These are phyloP conservation scores for Hyparrhenia diplandra DNA, from an alignment of 176 grass and related monocot species.

Conservation along the genomic window DNA sequence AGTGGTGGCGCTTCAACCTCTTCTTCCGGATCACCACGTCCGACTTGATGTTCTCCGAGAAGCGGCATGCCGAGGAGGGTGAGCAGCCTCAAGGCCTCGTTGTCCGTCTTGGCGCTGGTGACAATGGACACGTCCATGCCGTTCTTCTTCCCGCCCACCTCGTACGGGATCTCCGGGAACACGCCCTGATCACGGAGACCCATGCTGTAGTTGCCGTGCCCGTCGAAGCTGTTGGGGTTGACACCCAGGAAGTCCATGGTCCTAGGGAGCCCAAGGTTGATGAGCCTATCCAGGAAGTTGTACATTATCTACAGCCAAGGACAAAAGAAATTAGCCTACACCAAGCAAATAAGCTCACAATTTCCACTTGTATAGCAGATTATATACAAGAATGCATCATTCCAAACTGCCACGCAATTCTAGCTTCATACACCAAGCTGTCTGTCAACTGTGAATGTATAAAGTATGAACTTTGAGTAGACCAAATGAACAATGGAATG, in stretches of 20 bases:
- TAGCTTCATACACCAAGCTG: neutral
- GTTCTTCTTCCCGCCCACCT: constrained; percentile 76
- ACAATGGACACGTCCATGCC: constrained; percentile 86
- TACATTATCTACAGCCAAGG: constrained; percentile 63
- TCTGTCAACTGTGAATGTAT: neutral
- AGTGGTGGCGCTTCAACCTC: constrained; percentile 67
- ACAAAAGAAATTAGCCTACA: neutral
- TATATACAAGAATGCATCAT: neutral
- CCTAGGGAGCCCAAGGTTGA: constrained; percentile 87
- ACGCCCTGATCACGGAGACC: constrained; percentile 74
- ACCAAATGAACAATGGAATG: neutral
- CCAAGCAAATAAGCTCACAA: neutral
- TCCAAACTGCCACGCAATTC: neutral
- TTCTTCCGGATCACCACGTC: constrained; percentile 48
- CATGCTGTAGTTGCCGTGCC: constrained; percentile 66
- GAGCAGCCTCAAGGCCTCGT: constrained; percentile 57
- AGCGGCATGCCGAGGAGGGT: constrained; percentile 84
- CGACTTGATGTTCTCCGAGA: constrained; percentile 49
- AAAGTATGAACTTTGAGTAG: neutral
- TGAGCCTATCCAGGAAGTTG: constrained; percentile 88
- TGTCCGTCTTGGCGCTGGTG: constrained; percentile 69
- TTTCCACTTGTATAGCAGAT: neutral
- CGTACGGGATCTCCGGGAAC: constrained; percentile 84
- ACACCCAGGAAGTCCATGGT: constrained; percentile 82
- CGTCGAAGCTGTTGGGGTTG: constrained; percentile 86